Base-by-base conservation (phyloP, 306 rosid genomes). In the Malus fusca region DNA sequence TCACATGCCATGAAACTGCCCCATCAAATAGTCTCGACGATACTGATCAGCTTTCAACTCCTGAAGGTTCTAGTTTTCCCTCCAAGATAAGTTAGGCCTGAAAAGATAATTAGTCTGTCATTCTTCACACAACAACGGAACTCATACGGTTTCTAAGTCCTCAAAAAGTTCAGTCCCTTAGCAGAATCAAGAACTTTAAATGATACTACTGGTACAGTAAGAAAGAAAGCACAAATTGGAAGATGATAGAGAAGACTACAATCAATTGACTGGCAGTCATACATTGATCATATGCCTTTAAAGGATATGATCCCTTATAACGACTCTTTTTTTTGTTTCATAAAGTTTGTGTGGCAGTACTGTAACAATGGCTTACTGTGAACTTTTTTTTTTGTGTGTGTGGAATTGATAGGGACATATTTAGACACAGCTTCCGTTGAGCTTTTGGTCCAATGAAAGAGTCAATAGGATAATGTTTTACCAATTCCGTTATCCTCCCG, bases 61-160 rank as follows among this genome's bases (percentile, higher is more conserved):
- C 72, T 48, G 78, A 74, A 33, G 61, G 43, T 59, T 76, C 81
- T 11, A 73, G 78, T 22, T 80, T 74, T 33, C 80, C 80, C 11
- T 80, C 84, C 51, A 70, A 71, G 80, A 84, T 77, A 78, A 81
- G 85, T 71, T 84, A 78, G 80, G 33, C 63, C 25, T 14, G 6
- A 44, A 74, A 11, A 53, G 46, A 19, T 23, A 59, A 65, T n/a
- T 35, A 5, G 52, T 19, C 10, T 10, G 53, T 60, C 61, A 28
- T 59, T 70, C 71, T 37, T 42, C 40, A 25, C 28, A 21, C n/a
- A 21, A 13, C 42, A 23, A 2, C 12, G 44, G 28, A 23, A 40
- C n/a, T 62, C 62, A 13, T 21, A 18, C 23, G 33, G 65, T 40
- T 73, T 17, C 53, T 21, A 25, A 25, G 19, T 12, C 52, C 55